Base-by-base conservation (phyloP, 768 basidiomycete genomes). In the Lactifluus volemus region DNA sequence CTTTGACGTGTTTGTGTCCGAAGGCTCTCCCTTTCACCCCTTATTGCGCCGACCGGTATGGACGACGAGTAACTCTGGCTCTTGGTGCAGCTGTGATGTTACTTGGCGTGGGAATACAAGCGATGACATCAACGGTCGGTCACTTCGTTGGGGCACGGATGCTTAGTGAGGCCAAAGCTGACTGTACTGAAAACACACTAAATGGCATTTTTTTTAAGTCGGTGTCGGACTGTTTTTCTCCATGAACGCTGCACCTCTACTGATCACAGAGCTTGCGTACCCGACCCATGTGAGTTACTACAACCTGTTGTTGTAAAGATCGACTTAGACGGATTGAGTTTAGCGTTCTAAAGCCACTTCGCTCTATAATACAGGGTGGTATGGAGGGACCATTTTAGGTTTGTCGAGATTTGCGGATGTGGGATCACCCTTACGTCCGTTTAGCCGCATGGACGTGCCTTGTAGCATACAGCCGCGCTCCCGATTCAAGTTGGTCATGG, bases 311-410 rank as follows among this genome's bases (percentile, higher is more conserved):
- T 42, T 25, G 30, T 1, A 25, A 58, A 25, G 19, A n/a, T 45
- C 4, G 25, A 15, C 45, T 59, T 41, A 63, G 77, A 76, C 73
- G 76, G 58, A 29, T 49, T 21, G 49, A 44, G 49, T 42, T 6
- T 57, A 75, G 73, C 72, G 74, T 44, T 84, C 80, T 3, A 81
- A 83, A 70, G 73, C 84, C 21, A 84, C 82, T 15, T 80, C 84
- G 10, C 69, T 84, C 58, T 89, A 84, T 71, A 89, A 90, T 72
- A 78, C 84, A 0, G 79, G 78, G 52, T 90, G 88, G 88, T 89
- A 89, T 70, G 67, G 85, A 39, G 88, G 89, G 10, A 84, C 84
- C 61, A 84, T 88, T 60, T 70, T 84, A 42, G 81, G 83, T 69
- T 50, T 58, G 63, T 80, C 25, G 47, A 11, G 25, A 32, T 14